Evolutionary conservation across 2,329 filamentous ascomycete genomes (phyloP), one percentile per base, ranked within the genome.

Genomic region (Acephala macrosclerotiorum): DNA sequence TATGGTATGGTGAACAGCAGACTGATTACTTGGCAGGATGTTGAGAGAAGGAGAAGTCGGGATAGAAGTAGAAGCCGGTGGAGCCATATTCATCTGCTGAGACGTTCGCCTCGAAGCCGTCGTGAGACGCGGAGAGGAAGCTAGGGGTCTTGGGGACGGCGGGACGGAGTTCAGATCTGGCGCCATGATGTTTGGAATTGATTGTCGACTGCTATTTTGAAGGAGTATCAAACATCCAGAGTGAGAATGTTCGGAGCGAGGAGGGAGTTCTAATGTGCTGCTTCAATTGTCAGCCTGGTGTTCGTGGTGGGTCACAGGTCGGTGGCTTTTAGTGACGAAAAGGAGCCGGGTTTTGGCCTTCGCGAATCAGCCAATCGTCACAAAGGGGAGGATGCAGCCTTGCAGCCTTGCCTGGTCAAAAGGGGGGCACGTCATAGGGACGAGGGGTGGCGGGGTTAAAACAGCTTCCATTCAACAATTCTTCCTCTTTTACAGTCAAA

Each of bases 151-250:
- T 42, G 75, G 72, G 25, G 75, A 76, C 1, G 73, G 67, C 57
- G 75, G 75, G 9, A 77, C 73, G 22, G 75, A 77, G 61, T 77
- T 77, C 42, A 77, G 66, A 70, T 78, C 76, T 33, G 76, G 76
- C 56, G 76, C 75, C 76, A 78, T 77, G 51, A n/a, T n/a, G 25
- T 67, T 51, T 22, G 29, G 53, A 36, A 22, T 26, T 42, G 40
- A 49, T 35, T 33, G 36, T 22, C n/a, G 36, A 5, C 47, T 33
- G 16, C n/a, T 61, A 26, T 42, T 55, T 45, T 18, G 6, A 38
- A 2, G 25, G 20, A 26, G 18, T 42, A 5, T 20, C 35, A 38
- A 45, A 40, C 56, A 40, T 45, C 33, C 25, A 58, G 22, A 22
- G 36, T 58, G 6, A 2, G 16, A 35, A 25, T 20, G 1, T 14